Percentiles rank a stretch among this genome's conserved stretches.
Conservation (phyloP, 2,329 filamentous ascomycete genomes). For the Penicillium sp. region DNA sequence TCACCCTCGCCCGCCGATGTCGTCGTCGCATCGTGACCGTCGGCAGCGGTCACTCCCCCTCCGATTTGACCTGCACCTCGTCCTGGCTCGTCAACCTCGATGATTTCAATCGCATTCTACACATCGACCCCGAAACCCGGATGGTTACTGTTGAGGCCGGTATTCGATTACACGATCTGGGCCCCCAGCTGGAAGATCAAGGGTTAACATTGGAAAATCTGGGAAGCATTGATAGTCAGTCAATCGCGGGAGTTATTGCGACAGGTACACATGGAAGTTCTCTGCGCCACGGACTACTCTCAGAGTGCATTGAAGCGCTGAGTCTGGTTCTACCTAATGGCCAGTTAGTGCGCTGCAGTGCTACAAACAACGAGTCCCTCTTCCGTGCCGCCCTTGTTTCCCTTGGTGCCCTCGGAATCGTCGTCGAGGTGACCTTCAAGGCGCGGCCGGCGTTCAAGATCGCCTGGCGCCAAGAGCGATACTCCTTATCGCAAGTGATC, state of each 20-base stretch:
- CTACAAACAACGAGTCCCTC: constrained; percentile 68
- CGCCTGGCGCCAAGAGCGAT: constrained; percentile 79
- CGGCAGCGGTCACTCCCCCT: constrained; percentile 91
- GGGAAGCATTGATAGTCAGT: constrained; percentile 93
- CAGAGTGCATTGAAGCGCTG: constrained; percentile 72
- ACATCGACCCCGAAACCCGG: constrained; percentile 65
- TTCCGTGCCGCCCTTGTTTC: constrained; percentile 88
- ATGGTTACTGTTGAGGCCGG: constrained; percentile 82
- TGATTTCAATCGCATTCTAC: constrained; percentile 71
- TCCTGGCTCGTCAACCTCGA: constrained; percentile 96
- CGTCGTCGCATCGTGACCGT: constrained; percentile 79
- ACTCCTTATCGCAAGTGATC: constrained; percentile 68
- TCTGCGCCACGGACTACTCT: constrained; percentile 78
- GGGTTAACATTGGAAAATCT: constrained; percentile 88
- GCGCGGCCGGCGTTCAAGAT: constrained; percentile 81
- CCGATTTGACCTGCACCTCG: constrained; percentile 86
- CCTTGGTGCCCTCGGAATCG: constrained; percentile 85
- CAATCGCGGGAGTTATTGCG: constrained; percentile 85
- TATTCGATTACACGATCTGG: constrained; percentile 75
- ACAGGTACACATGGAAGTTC: constrained; percentile 94
- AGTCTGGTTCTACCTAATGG: constrained; percentile 83
- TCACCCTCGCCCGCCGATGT: constrained; percentile 77
- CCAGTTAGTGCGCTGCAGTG: constrained; percentile 67
- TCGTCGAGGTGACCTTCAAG: constrained; percentile 84
- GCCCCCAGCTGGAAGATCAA: constrained; percentile 69